A percentile compares a stretch with the other conserved stretches of the same genome.
phyloP scores from a whole-genome alignment of 805 yeast species.

The Scheffersomyces lignosus region DNA sequence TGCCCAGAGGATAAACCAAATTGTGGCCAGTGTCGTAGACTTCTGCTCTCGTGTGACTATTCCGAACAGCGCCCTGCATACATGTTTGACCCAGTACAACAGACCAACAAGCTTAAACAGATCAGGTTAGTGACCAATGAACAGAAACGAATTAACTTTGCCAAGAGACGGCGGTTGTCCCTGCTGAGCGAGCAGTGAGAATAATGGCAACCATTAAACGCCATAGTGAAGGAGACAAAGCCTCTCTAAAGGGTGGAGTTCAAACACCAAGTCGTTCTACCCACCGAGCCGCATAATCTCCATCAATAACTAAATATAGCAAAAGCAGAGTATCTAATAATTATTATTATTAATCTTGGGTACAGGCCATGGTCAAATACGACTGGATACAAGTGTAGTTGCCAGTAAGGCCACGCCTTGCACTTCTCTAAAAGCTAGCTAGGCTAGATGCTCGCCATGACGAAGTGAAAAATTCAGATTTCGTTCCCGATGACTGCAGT shows the following conservation, averaged over 20 bases:
- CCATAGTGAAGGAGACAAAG: not conserved
- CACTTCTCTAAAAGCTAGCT: too few relatives aligned
- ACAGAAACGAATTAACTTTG: conserved; percentile 15
- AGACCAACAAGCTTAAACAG: conserved; percentile 48
- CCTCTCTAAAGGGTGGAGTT: not conserved
- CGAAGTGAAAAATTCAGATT: too few relatives aligned
- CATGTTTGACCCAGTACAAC: conserved; percentile 44
- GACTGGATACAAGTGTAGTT: too few relatives aligned
- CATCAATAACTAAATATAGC: too few relatives aligned
- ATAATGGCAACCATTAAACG: not conserved
- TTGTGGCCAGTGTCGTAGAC: conserved; percentile 57
- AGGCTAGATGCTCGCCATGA: too few relatives aligned
- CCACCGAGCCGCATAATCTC: not conserved
- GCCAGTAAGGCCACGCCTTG: too few relatives aligned
- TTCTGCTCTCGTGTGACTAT: conserved; percentile 61
- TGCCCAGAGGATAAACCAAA: conserved; percentile 66
- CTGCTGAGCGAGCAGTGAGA: conserved; percentile 1
- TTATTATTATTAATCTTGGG: too few relatives aligned
- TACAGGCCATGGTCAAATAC: too few relatives aligned
- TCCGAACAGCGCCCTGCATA: conserved; percentile 51
- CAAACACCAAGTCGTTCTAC: not conserved
- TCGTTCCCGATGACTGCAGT: too few relatives aligned
- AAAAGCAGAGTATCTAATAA: too few relatives aligned
- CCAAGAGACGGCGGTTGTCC: conserved; percentile 14
- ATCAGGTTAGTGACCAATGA: conserved; percentile 46